A percentile compares a stretch with the other conserved stretches of the same genome.
Conservation (phyloP, 768 basidiomycete genomes). For the Nevesoporus exiguus region DNA sequence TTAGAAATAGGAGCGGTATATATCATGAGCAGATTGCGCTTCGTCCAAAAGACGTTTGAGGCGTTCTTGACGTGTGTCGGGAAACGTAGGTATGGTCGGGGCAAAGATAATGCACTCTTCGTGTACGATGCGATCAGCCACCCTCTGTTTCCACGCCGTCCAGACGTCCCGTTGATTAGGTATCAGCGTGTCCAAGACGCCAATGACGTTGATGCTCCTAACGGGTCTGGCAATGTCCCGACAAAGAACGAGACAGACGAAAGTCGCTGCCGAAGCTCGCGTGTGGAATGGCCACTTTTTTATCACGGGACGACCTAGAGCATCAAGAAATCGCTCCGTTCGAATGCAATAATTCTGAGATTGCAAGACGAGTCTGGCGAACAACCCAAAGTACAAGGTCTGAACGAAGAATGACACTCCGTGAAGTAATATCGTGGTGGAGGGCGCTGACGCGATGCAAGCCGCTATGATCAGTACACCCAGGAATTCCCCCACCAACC, state of each 20-base stretch:
- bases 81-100: slow-evolving; percentile 16
- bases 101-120: slow-evolving; percentile 11
- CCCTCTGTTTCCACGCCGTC: slow-evolving; percentile 15
- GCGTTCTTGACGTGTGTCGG: slow-evolving; percentile 7
- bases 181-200: slow-evolving; percentile 13
- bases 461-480: slow-evolving; percentile 8
- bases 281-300: slow-evolving; percentile 17
- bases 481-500: slow-evolving; percentile 9
- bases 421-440: slow-evolving; percentile 3
- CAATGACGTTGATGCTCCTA: slow-evolving; percentile 2
- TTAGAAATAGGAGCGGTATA: background rate
- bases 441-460: slow-evolving; percentile 1
- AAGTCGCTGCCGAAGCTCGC: slow-evolving; percentile 16
- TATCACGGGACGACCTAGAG: slow-evolving; percentile 6
- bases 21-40: slow-evolving; percentile 9
- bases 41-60: slow-evolving; percentile 12
- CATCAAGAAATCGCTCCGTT: slow-evolving; percentile 7
- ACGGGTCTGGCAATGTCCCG: slow-evolving; percentile 12
- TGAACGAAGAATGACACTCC: slow-evolving; percentile 14
- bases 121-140: slow-evolving; percentile 17
- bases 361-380: slow-evolving; percentile 12
- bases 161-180: slow-evolving; percentile 17
- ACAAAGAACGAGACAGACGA: slow-evolving; percentile 16
- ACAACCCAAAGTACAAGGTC: slow-evolving; percentile 15
- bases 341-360: slow-evolving; percentile 18